Percentiles rank a stretch among this genome's conserved stretches.
These are phyloP conservation scores for Candida frijolesensis DNA, from an alignment of 1,139 yeast genomes.

Conservation along the genomic window DNA sequence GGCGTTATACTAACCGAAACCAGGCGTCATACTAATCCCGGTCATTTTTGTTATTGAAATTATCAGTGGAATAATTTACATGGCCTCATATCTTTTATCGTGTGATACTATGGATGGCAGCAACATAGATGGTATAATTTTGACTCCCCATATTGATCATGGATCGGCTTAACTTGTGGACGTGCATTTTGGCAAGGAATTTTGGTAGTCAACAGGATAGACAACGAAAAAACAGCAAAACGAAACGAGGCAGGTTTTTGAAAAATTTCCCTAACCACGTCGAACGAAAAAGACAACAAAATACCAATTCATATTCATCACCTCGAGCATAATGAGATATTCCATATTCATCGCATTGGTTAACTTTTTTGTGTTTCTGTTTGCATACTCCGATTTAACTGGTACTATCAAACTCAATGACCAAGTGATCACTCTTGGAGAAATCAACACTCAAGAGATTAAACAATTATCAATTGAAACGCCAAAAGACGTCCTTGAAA, in stretches of 20 bases:
- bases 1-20: neutral
- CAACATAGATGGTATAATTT: slow-evolving; percentile 13
- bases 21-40: slow-evolving; percentile 16
- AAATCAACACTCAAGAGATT: slow-evolving; percentile 38
- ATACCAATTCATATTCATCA: neutral
- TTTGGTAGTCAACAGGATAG: neutral
- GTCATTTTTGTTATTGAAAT: slow-evolving; percentile 15
- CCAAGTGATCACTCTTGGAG: slow-evolving; percentile 33
- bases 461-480: slow-evolving; percentile 33
- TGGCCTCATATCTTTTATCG: slow-evolving; percentile 11
- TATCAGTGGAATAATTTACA: slow-evolving; percentile 12
- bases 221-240: neutral
- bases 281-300: slow-evolving; percentile 9
- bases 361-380: slow-evolving; percentile 12
- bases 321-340: slow-evolving; percentile 15
- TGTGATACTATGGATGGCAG: slow-evolving; percentile 9
- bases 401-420: slow-evolving; percentile 34
- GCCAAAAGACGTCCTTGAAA: slow-evolving; percentile 35
- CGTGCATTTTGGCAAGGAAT: neutral
- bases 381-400: slow-evolving; percentile 30
- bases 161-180: neutral
- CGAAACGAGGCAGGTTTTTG: neutral
- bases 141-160: neutral
- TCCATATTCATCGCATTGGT: slow-evolving; percentile 13
- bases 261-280: slow-evolving; percentile 15